Percentiles rank a stretch among this genome's conserved stretches.
phyloP scores from a whole-genome alignment of 352 stramenopile species.

The Phytopythium boreale region DNA sequence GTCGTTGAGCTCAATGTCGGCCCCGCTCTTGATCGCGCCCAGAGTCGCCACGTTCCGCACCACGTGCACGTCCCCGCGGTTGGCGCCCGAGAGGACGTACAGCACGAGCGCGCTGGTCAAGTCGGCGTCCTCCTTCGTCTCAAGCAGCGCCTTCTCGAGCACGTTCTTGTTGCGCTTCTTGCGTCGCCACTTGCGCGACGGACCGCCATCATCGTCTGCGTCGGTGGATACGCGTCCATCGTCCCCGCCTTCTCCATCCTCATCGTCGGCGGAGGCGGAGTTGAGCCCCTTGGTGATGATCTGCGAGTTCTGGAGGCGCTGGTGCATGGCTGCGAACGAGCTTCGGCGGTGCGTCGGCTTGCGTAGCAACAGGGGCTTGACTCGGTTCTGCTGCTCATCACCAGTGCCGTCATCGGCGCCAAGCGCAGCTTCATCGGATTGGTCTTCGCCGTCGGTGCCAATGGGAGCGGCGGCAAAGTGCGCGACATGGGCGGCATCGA shows the following conservation, averaged over 20 bases:
- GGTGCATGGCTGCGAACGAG: conserved; percentile 11
- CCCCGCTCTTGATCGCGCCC: conserved; percentile 45
- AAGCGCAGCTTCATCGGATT: background rate
- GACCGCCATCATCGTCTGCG: conserved; percentile 8
- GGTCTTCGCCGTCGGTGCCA: too few species aligned
- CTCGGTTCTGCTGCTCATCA: conserved; percentile 4
- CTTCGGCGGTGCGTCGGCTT: conserved; percentile 9
- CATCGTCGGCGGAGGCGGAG: conserved; percentile 7
- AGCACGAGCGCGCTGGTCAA: conserved; percentile 59
- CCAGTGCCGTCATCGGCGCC: background rate
- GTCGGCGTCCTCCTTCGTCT: conserved; percentile 47
- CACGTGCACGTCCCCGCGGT: conserved; percentile 75
- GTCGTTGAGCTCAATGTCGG: conserved; percentile 73
- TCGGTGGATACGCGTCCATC: conserved; percentile 1
- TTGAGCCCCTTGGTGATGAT: conserved; percentile 24
- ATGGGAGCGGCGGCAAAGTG: conserved; percentile 10
- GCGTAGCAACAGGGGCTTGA: conserved; percentile 15
- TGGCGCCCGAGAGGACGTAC: conserved; percentile 74
- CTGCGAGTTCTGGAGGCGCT: conserved; percentile 28
- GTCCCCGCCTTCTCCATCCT: conserved; percentile 20
- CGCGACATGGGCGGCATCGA: conserved; percentile 33
- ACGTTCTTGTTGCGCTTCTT: conserved; percentile 78
- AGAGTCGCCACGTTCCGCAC: conserved; percentile 64
- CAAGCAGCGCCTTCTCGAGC: conserved; percentile 52
- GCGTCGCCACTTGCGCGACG: conserved; percentile 51